Evolutionary conservation across 2,329 filamentous ascomycete genomes (phyloP).

Genomic region (Byssothecium circinans): DNA sequence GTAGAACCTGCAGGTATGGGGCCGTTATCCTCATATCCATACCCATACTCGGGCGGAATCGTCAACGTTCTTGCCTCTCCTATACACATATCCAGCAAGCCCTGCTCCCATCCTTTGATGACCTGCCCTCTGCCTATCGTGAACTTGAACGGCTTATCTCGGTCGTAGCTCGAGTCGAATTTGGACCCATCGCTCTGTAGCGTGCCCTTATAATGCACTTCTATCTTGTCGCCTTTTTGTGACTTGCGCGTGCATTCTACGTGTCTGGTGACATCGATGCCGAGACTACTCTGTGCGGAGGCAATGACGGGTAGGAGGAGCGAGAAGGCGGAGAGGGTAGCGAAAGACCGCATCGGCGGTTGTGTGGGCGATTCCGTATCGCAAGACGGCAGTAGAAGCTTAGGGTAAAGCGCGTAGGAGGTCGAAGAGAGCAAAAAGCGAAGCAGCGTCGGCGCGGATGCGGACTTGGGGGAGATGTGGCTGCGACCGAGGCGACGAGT

Average conservation of each 20-base stretch:
- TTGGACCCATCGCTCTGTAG: constrained; percentile 64
- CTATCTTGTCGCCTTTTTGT: constrained; percentile 49
- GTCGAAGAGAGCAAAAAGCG: not conserved
- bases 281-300: constrained; percentile 30
- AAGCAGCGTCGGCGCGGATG: not conserved
- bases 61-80: constrained; percentile 88
- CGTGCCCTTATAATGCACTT: constrained; percentile 55
- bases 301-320: constrained; percentile 22
- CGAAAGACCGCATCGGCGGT: constrained; percentile 34
- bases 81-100: constrained; percentile 89
- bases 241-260: constrained; percentile 50
- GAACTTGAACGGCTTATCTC: constrained; percentile 75
- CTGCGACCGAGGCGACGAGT: not conserved
- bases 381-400: not conserved
- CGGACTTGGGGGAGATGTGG: not conserved
- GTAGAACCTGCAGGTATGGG: constrained; percentile 79
- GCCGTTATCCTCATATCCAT: constrained; percentile 74
- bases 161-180: constrained; percentile 84
- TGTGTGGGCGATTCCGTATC: constrained; percentile 2
- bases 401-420: not conserved
- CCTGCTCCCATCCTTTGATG: constrained; percentile 93
- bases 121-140: constrained; percentile 78
- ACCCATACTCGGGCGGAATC: constrained; percentile 83
- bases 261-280: constrained; percentile 47
- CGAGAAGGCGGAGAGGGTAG: constrained; percentile 23